Base-by-base conservation (phyloP, 1,139 yeast species). In the Taiozyma sp. region DNA sequence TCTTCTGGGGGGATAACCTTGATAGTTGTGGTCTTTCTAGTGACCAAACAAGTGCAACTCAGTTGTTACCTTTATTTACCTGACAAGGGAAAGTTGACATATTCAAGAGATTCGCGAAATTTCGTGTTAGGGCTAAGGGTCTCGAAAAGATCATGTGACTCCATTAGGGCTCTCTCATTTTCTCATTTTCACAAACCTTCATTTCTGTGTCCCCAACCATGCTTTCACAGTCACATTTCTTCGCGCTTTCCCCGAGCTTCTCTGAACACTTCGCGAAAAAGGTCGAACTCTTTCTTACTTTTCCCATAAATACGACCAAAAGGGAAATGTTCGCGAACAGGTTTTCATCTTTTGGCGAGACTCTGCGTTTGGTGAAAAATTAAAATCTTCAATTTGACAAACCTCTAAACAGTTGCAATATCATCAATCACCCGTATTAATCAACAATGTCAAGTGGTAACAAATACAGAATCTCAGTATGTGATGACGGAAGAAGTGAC, bases 401-500 rank as follows among this genome's bases (percentile, higher is more conserved):
- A 32, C 47, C 41, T 34, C 40, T 45, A 39, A 28, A 45, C 24
- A 44, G 46, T 22, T 42, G 42, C 16, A 44, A 48, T 42, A 46
- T 30, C 46, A 43, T 47, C 26, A 39, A 41, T 26, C 29, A 22
- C 24, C 41, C 19, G 19, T 19, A 37, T 37, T 37, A 37, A 62
- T 58, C 59, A 73, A 71, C 46, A 73, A 84, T 84, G 89, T 83
- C 89, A 83, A 89, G 96, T 80, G 99, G 99, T 83, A 93, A 91
- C 87, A 93, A 93, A 83, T 93, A 87, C 88, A 90, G 97, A 83
- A 88, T 91, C 91, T 89, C 97, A 78, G 95, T 88, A 87, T 77
- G 96, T 85, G 65, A 52, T 24, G 11, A 11, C 21, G 39, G 21
- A 16, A 10, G 40, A 16, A 19, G n/a, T 19, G 19, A 19, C 19